Base-by-base conservation (phyloP, 192 early-diverging fungal genomes). In the Backusella parvicylindrica region DNA sequence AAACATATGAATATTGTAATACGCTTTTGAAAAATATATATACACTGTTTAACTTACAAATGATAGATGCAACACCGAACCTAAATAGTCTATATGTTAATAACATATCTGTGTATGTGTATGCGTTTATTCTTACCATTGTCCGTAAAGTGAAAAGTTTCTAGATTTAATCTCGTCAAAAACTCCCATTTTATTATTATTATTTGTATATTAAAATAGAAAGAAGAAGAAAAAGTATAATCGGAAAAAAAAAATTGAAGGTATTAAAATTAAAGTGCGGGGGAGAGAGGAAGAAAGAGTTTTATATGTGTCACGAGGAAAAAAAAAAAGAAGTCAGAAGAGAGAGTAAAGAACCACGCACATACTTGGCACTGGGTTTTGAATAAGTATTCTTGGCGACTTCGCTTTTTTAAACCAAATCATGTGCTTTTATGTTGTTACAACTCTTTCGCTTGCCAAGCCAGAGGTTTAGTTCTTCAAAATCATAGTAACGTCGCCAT, bases 141-240 rank as follows among this genome's bases (percentile, higher is more conserved):
- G 84, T 32, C 84, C 84, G 56, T 85, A 85, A 36, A 85, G 82
- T 28, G 84, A 83, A 60, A 81, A 83, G 77, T 85, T 85, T 49
- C 76, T 83, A 21, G 84, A 79, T 40, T 67, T 60, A 75, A 85
- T 37, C 63, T 85, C 84, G 70, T 85, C 84, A 50, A 82, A 41
- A 18, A 85, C 23, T 40, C 77, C 75, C 84, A 85, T 85, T 35
- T 41, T 77, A n/a, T 30, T 33, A 33, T 56, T 28, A 66, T 13
- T 74, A 43, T 31, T 47, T 47, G 3, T 47, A 5, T 47, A 6
- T 47, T 47, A 18, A n/a, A n/a, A 47, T 35, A 2, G 6, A 6
- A 6, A 47, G 16, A 47, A 47, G 23, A 63, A 63, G 18, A 63
- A 40, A 64, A 64, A 56, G 38, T 33, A 47, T 35, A 47, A 41